Percentiles rank a stretch among this genome's conserved stretches.
phyloP scores from a whole-genome alignment of 148 eudicot species.

The Dianthus caryophyllus region DNA sequence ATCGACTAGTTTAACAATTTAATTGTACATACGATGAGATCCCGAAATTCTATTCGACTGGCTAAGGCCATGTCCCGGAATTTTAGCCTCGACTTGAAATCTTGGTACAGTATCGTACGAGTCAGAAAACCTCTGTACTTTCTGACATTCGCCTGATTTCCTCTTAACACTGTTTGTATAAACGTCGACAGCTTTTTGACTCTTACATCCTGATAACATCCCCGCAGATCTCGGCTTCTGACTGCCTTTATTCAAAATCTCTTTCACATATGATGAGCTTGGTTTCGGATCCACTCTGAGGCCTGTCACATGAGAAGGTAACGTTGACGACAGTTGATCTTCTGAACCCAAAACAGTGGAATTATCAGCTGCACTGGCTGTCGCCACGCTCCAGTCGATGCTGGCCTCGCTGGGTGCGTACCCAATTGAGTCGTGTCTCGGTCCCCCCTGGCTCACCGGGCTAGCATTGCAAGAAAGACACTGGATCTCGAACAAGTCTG shows the following conservation, averaged over 20 bases:
- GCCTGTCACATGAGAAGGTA: not conserved
- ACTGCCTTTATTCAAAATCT: conserved; percentile 7
- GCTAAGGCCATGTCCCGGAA: conserved; percentile 23
- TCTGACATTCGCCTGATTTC: conserved; percentile 20
- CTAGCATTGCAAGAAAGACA: conserved; percentile 40
- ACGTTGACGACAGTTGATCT: conserved; percentile 25
- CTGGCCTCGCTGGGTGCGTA: conserved; percentile 87
- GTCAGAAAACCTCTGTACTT: conserved; percentile 27
- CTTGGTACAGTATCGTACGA: conserved; percentile 26
- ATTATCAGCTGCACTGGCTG: conserved; percentile 71
- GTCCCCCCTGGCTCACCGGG: conserved; percentile 27
- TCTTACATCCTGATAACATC: conserved; percentile 57
- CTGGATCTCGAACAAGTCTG: conserved; percentile 67
- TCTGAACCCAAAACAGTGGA: conserved; percentile 45
- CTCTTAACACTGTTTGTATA: conserved; percentile 5
- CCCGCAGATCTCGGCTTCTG: conserved; percentile 29
- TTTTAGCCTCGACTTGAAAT: conserved; percentile 40
- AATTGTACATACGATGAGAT: conserved; percentile 29
- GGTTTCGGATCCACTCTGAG: conserved; percentile 15
- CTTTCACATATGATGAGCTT: conserved; percentile 7
- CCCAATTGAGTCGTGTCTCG: conserved; percentile 25
- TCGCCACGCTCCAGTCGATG: conserved; percentile 78
- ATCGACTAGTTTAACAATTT: too few species aligned
- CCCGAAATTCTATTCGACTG: conserved; percentile 7
- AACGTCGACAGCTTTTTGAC: conserved; percentile 59